Percentiles rank a stretch among this genome's conserved stretches.
Conservation (phyloP, 345 rosid species). For the Durio zibethinus region DNA sequence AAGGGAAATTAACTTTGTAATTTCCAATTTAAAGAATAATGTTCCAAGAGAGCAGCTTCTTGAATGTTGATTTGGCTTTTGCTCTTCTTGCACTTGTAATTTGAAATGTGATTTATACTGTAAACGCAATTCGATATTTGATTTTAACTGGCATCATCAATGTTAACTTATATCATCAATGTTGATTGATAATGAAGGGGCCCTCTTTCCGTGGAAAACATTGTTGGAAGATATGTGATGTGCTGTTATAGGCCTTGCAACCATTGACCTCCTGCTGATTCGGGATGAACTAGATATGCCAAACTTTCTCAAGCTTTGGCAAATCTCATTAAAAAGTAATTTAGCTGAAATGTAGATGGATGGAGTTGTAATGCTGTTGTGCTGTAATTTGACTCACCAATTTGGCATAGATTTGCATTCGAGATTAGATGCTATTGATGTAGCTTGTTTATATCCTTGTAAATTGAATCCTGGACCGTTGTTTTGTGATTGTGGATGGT, state of each 20-base stretch:
- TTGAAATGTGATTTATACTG: not conserved
- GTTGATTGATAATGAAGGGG: conserved; percentile 16
- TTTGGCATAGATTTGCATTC: not conserved
- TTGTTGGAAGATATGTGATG: conserved; percentile 15
- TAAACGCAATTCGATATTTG: not conserved
- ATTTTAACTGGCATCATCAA: not conserved
- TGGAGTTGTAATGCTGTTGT: not conserved
- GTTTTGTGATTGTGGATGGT: not conserved
- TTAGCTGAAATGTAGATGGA: not conserved
- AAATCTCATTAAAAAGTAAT: conserved; percentile 1
- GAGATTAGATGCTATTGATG: not conserved
- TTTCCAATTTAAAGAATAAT: not conserved
- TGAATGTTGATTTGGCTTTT: not conserved
- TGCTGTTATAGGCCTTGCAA: conserved; percentile 13
- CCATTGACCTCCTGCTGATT: not conserved
- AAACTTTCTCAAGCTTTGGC: not conserved
- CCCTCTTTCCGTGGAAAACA: conserved; percentile 5
- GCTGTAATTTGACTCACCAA: not conserved
- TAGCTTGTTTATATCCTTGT: not conserved
- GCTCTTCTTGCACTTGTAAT: not conserved
- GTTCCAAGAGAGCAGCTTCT: conserved; percentile 2
- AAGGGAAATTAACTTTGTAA: not conserved
- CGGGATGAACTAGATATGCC: not conserved
- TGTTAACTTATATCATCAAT: not conserved
- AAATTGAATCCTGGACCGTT: not conserved